A percentile compares a stretch with the other conserved stretches of the same genome.
These are phyloP conservation scores for Theobroma cacao DNA, from an alignment of 345 rosid genomes.

Conservation along the genomic window DNA sequence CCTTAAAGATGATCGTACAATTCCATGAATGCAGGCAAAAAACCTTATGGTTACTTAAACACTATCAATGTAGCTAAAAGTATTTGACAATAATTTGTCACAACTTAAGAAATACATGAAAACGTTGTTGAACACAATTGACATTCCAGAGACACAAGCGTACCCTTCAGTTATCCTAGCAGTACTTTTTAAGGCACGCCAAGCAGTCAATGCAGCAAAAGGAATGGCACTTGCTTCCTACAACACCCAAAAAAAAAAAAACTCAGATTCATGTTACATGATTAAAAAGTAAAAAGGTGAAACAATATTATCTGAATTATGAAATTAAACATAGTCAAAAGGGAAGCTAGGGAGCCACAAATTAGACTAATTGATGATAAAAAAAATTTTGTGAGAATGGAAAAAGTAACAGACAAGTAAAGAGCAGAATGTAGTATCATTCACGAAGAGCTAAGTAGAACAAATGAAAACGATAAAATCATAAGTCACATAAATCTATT, in stretches of 20 bases:
- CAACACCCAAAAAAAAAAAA: conserved; percentile 23
- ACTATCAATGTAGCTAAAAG: neutral
- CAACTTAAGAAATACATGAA: neutral
- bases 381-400: neutral
- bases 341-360: neutral
- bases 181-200: conserved; percentile 89
- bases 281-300: neutral
- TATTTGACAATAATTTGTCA: neutral
- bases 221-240: conserved; percentile 95
- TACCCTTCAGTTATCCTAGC: conserved; percentile 94
- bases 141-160: conserved; percentile 1
- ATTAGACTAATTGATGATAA: neutral
- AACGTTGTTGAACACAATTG: neutral
- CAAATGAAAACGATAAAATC: neutral
- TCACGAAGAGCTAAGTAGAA: neutral
- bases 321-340: neutral
- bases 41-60: neutral
- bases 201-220: conserved; percentile 95
- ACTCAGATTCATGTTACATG: conserved; percentile 2
- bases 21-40: neutral
- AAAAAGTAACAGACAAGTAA: neutral
- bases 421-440: neutral
- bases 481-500: neutral
- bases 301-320: neutral
- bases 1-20: neutral